Conservation (phyloP, 305 asterid genomes). For the Withania somnifera region DNA sequence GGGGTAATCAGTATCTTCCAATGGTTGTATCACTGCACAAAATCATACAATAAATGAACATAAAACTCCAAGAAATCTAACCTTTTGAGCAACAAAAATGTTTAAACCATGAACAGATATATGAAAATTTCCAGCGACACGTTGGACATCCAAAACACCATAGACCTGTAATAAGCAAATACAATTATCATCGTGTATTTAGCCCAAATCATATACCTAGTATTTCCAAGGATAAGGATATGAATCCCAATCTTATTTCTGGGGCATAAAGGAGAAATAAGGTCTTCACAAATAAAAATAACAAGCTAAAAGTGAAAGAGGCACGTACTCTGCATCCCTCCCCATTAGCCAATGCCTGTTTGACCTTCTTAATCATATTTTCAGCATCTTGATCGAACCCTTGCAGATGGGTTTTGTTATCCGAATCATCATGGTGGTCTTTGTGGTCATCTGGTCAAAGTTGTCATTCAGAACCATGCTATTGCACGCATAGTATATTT, state of each 20-base stretch:
- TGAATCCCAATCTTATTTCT: background rate
- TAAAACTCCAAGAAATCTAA: constrained; percentile 18
- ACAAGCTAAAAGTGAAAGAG: background rate
- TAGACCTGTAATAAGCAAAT: constrained; percentile 51
- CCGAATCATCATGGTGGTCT: constrained; percentile 60
- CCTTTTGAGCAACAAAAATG: constrained; percentile 93
- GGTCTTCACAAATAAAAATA: background rate
- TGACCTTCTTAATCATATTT: constrained; percentile 66
- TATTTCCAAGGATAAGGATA: background rate
- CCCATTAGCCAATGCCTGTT: constrained; percentile 70
- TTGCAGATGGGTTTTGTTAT: constrained; percentile 49
- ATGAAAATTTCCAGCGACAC: constrained; percentile 99
- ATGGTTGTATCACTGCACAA: background rate
- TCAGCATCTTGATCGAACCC: constrained; percentile 80
- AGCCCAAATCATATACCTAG: background rate
- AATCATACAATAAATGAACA: background rate
- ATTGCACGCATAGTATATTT: background rate
- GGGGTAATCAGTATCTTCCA: background rate
- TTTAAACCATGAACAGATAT: constrained; percentile 92
- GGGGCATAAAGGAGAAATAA: background rate
- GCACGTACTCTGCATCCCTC: constrained; percentile 94
- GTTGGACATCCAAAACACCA: constrained; percentile 92
- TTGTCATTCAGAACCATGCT: background rate
- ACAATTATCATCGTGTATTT: background rate
- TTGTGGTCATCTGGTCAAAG: constrained; percentile 49